Base-by-base conservation (phyloP, 306 rosid genomes). In the Hippophae gyantsensis region DNA sequence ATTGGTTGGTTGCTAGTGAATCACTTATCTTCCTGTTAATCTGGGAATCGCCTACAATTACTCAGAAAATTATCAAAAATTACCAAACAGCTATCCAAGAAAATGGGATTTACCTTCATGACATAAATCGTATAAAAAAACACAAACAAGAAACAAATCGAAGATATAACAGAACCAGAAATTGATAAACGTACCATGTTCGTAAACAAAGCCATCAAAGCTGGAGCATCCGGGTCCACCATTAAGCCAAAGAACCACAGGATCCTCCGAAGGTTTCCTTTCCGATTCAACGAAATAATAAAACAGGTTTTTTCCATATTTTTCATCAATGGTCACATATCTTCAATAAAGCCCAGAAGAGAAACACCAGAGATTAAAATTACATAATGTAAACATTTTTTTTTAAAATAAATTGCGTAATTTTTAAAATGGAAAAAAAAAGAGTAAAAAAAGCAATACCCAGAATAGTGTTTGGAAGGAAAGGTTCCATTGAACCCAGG, bases 161-260 rank as follows among this genome's bases (percentile, higher is more conserved):
- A 42, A 48, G 7, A 48, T 9, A 50, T 6, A 67, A 7, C 48
- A 6, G 12, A 57, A 48, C 42, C 27, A 49, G 3, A 40, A 42
- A 6, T 8, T 12, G 47, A 56, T 18, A 14, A 50, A 61, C 6
- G 23, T 81, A 92, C 99, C 99, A 60, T 92, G 96, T 64, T 92
- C 99, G n/a, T 87, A 92, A n/a, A 92, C 60, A 63, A 87, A 92
- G 52, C 93, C 99, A 79, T 92, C 99, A 48, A 92, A 77, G 69
- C 99, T 92, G 67, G 99, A 92, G 64, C 99, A 87, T 7, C 96
- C 99, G 0, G 99, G 99, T 52, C 99, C 99, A 9, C 99, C 99
- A 53, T 92, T 92, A 56, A 92, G 93, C 98, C 98, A 92, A n/a
- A 92, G 81, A 77, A 85, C 96, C 68, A 92, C 74, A 0, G 98